Evolutionary conservation across 2,329 filamentous ascomycete species (phyloP).

Genomic region (Boeremia exigua): DNA sequence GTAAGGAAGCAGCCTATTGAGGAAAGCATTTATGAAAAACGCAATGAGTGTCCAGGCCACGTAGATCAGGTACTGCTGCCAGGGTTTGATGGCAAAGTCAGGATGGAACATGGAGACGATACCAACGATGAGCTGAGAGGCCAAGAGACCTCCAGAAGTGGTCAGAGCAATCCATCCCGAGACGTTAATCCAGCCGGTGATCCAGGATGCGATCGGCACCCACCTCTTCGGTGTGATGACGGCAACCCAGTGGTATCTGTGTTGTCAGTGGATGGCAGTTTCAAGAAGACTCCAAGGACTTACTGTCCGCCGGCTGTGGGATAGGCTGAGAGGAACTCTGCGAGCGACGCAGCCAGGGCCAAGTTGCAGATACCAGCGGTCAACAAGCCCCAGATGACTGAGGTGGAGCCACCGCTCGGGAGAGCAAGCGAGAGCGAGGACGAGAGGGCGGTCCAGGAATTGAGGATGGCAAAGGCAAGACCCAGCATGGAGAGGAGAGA

Average conservation of each 20-base stretch:
- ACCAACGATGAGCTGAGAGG: conserved; percentile 70
- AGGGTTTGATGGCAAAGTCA: conserved; percentile 63
- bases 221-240: conserved; percentile 66
- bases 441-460: conserved; percentile 68
- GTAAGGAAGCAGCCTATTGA: conserved; percentile 65
- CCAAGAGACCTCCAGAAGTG: conserved; percentile 71
- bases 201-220: conserved; percentile 69
- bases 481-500: conserved; percentile 66
- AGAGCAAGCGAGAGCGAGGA: conserved; percentile 66
- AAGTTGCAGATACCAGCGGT: conserved; percentile 68
- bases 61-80: conserved; percentile 79
- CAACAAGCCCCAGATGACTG: conserved; percentile 73
- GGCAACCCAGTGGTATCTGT: conserved; percentile 72
- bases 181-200: conserved; percentile 75
- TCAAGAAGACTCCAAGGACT: not conserved
- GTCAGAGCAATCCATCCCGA: conserved; percentile 73
- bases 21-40: conserved; percentile 70
- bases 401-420: conserved; percentile 72
- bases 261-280: conserved; percentile 48
- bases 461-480: conserved; percentile 67
- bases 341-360: conserved; percentile 71
- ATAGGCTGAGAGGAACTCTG: conserved; percentile 74
- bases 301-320: conserved; percentile 53
- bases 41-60: conserved; percentile 67
- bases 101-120: conserved; percentile 68